Percentiles rank a stretch among this genome's conserved stretches.
phyloP scores from a whole-genome alignment of 441 rosid species.

The Populus hybrid region DNA sequence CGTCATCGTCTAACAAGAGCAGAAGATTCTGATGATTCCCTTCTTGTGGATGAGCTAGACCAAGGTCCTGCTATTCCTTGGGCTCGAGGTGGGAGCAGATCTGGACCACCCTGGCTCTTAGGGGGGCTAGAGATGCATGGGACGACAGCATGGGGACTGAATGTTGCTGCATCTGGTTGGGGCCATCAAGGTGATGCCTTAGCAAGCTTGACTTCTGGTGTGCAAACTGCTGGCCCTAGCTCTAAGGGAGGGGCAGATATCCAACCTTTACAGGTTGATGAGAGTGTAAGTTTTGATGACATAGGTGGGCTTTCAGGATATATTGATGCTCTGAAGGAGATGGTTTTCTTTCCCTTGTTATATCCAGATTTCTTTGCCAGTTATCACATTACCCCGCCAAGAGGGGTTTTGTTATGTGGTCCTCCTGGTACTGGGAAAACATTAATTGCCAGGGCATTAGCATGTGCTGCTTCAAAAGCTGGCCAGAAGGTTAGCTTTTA shows the following conservation, averaged over 20 bases:
- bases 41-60: constrained; percentile 98
- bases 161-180: constrained; percentile 99
- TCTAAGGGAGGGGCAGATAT: constrained; percentile 99
- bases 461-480: constrained; percentile 99
- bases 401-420: constrained; percentile 98
- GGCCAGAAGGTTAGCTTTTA: constrained; percentile 99
- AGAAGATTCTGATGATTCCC: constrained; percentile 99
- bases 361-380: constrained; percentile 99
- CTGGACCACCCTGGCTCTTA: constrained; percentile 97
- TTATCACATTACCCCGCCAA: constrained; percentile 94
- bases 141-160: constrained; percentile 74
- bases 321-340: constrained; percentile 95
- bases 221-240: constrained; percentile 61
- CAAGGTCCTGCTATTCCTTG: constrained; percentile 96
- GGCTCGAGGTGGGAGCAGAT: constrained; percentile 92
- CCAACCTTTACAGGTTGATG: constrained; percentile 98
- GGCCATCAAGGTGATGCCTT: constrained; percentile 93
- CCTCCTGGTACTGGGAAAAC: constrained; percentile 99
- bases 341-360: constrained; percentile 96
- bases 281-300: constrained; percentile 86
- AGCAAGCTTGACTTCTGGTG: constrained; percentile 45
- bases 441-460: constrained; percentile 96
- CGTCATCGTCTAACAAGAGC: constrained; percentile 76
- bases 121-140: constrained; percentile 95
- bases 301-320: constrained; percentile 96